These are phyloP conservation scores for Oryza australiensis DNA, from an alignment of 176 grass and related monocot species.

Conservation along the genomic window DNA sequence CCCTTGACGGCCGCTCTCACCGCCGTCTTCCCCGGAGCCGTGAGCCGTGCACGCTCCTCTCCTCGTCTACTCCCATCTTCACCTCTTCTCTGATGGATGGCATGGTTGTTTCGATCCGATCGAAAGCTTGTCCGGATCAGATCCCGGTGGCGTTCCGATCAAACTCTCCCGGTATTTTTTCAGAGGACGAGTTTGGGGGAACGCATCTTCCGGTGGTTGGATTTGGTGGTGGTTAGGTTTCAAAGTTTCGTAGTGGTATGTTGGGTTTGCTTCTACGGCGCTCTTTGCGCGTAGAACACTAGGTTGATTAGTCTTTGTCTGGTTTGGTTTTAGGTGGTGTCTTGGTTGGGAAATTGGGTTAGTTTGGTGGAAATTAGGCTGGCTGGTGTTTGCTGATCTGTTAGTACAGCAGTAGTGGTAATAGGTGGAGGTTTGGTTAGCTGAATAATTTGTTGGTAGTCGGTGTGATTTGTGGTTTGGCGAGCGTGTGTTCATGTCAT, in stretches of 20 bases:
- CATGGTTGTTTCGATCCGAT: not conserved
- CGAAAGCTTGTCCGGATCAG: constrained; percentile 34
- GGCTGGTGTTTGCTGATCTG: constrained; percentile 13
- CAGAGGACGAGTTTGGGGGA: constrained; percentile 38
- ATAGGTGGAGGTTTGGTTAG: not conserved
- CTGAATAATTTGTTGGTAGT: constrained; percentile 24
- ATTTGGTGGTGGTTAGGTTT: constrained; percentile 48
- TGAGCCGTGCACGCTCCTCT: not conserved
- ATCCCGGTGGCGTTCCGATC: constrained; percentile 34
- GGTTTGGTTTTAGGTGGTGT: constrained; percentile 15
- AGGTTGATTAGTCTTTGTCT: constrained; percentile 21
- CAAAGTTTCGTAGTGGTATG: not conserved
- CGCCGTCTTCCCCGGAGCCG: not conserved
- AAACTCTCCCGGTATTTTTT: constrained; percentile 71
- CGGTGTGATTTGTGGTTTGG: not conserved
- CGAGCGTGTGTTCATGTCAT: not conserved
- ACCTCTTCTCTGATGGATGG: not conserved
- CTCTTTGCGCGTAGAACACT: not conserved
- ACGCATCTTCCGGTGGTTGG: constrained; percentile 26
- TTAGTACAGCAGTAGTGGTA: not conserved
- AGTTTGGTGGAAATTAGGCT: not conserved
- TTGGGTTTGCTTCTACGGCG: constrained; percentile 28
- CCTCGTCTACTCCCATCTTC: not conserved
- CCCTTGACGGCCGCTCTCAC: constrained; percentile 9
- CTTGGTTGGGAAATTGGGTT: not conserved